These are phyloP conservation scores for Xylaria polymorpha DNA, from an alignment of 2,329 filamentous ascomycete species.

Conservation along the genomic window DNA sequence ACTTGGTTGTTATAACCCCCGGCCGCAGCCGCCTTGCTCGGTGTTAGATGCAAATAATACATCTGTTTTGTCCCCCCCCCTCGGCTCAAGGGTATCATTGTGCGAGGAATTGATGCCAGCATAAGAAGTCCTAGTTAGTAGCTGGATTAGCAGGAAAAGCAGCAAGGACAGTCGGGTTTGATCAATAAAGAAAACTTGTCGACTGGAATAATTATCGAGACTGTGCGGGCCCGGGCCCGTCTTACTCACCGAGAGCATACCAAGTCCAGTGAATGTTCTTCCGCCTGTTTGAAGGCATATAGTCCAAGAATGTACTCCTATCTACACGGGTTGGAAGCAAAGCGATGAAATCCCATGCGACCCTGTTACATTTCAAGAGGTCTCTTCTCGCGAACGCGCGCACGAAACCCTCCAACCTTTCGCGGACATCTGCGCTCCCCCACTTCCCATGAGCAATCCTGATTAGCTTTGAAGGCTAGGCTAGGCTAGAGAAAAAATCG, in stretches of 20 bases:
- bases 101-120: no score
- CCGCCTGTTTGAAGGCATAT: background rate
- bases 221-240: no score
- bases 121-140: no score
- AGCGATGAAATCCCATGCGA: background rate
- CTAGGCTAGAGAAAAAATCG: background rate
- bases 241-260: slow-evolving; percentile 13
- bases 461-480: slow-evolving; percentile 9
- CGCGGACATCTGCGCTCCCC: background rate
- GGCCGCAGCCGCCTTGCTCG: no score
- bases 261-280: background rate
- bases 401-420: background rate
- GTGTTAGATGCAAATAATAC: no score
- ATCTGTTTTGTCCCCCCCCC: no score
- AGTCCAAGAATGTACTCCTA: background rate
- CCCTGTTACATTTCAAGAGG: background rate
- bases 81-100: no score
- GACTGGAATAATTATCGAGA: background rate
- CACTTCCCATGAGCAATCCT: background rate
- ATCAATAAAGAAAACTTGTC: no score
- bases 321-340: background rate
- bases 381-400: background rate
- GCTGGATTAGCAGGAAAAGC: no score
- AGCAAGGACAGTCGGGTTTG: no score
- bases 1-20: no score